Percentiles rank a stretch among this genome's conserved stretches.
These are phyloP conservation scores for Tylopilus sp. DNA, from an alignment of 768 basidiomycete genomes.

Conservation along the genomic window DNA sequence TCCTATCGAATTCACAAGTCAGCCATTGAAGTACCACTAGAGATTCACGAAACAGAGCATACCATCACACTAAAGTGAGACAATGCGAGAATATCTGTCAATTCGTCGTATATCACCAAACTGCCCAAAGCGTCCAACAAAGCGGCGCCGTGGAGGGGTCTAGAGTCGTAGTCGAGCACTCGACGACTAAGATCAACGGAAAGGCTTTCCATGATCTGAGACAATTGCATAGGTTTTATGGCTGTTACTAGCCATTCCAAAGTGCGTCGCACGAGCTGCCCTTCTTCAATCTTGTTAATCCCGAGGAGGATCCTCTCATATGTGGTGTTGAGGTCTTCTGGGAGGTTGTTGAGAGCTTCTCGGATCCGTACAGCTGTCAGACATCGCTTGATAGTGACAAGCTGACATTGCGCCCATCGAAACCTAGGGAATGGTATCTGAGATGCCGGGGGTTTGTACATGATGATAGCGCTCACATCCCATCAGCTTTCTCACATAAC, in stretches of 20 bases:
- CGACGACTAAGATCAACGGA: not conserved
- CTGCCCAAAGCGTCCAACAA: not conserved
- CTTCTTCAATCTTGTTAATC: not conserved
- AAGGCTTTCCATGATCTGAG: slow-evolving; percentile 7
- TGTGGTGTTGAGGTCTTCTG: slow-evolving; percentile 1
- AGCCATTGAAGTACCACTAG: not conserved
- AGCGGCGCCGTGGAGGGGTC: slow-evolving; percentile 1
- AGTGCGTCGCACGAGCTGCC: not conserved
- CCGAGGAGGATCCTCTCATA: slow-evolving; percentile 5
- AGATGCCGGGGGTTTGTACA: too few species aligned
- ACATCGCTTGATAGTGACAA: slow-evolving; percentile 5
- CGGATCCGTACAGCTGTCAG: not conserved
- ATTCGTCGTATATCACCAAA: slow-evolving; percentile 1
- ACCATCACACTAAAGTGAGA: slow-evolving; percentile 9
- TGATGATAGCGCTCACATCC: slow-evolving; percentile 3
- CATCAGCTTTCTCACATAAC: slow-evolving; percentile 6
- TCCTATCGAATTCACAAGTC: not conserved
- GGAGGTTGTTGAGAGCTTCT: slow-evolving; percentile 4
- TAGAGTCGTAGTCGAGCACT: not conserved
- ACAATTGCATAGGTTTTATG: slow-evolving; percentile 1
- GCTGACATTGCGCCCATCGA: slow-evolving; percentile 16
- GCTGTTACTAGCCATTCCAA: slow-evolving; percentile 14
- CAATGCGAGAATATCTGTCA: slow-evolving; percentile 1
- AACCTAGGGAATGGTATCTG: not conserved
- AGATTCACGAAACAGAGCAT: not conserved